Evolutionary conservation across 257 asterid genomes (phyloP), one percentile per base, ranked within the genome.

Genomic region (Jasminum sambac): DNA sequence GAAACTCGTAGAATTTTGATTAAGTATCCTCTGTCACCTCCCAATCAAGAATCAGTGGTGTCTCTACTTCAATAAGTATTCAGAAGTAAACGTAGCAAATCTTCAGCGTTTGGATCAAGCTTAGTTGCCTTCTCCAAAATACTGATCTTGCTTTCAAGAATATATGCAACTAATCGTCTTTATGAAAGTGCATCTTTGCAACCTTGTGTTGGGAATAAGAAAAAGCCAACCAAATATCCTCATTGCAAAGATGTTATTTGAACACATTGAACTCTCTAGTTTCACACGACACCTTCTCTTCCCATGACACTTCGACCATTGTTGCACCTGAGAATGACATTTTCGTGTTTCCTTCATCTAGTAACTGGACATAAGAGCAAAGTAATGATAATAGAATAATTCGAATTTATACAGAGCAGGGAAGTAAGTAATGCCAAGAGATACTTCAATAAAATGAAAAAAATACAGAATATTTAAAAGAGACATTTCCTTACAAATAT

Each of bases 101-200:
- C 96, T 84, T 89, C 99, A 78, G 84, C 91, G 21, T 83, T 96
- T 14, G 95, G 95, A 72, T 88, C 89, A 58, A 89, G 84, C 80
- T 88, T 93, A 24, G 84, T 84, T n/a, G 99, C 99, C 84, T 88
- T 91, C 86, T 91, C 98, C 82, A 95, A 81, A 82, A 95, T 89
- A 80, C 98, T 95, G 59, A 95, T 88, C 82, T 91, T 91, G 89
- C 88, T 91, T 80, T 95, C 99, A 69, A 89, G 95, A 55, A n/a
- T n/a, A 86, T 89, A 87, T 91, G 99, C 80, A 89, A 74, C 57
- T 94, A 96, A 79, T 94, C 96, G 55, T 93, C 96, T 79, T 87
- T 95, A 55, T 88, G 96, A 48, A 85, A 82, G 83, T 95, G 98
- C 94, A 78, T 88, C 71, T 89, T 87, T 3, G 97, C 87, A 69